These are phyloP conservation scores for Hura crepitans DNA, from an alignment of 441 rosid species.

Conservation along the genomic window DNA sequence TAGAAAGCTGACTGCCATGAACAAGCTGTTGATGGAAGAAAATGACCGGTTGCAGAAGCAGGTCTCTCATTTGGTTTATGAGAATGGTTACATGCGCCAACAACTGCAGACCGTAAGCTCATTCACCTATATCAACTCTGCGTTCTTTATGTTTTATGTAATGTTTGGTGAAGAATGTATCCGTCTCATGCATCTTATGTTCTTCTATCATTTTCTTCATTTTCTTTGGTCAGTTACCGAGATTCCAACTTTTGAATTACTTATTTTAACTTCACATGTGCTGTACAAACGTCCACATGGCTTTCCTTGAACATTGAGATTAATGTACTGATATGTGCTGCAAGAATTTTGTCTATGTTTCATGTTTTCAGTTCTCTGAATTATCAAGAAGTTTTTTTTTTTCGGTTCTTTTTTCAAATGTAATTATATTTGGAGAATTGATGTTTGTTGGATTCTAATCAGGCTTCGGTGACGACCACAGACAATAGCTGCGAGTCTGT, in stretches of 20 bases:
- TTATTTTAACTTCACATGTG: neutral
- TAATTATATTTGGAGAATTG: neutral
- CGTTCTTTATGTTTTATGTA: neutral
- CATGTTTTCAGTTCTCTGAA: neutral
- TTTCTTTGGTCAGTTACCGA: neutral
- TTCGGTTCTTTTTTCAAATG: neutral
- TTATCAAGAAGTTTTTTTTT: neutral
- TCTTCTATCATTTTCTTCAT: neutral
- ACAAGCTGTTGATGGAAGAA: slow-evolving; percentile 94
- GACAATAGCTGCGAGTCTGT: slow-evolving; percentile 99
- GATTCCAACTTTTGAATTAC: neutral
- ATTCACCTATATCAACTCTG: neutral
- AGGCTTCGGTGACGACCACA: slow-evolving; percentile 91
- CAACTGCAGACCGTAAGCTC: slow-evolving; percentile 66
- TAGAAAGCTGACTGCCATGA: slow-evolving; percentile 81
- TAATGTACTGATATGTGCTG: neutral
- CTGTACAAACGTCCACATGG: neutral
- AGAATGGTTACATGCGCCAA: slow-evolving; percentile 77
- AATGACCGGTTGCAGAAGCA: slow-evolving; percentile 95
- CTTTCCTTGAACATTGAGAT: neutral
- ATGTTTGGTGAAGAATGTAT: neutral
- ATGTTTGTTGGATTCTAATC: slow-evolving; percentile 16
- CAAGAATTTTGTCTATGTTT: neutral
- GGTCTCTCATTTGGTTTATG: slow-evolving; percentile 86
- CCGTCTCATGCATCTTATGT: neutral